phyloP scores from a whole-genome alignment of 169 alveolate genomes.

The Babesia divergens region DNA sequence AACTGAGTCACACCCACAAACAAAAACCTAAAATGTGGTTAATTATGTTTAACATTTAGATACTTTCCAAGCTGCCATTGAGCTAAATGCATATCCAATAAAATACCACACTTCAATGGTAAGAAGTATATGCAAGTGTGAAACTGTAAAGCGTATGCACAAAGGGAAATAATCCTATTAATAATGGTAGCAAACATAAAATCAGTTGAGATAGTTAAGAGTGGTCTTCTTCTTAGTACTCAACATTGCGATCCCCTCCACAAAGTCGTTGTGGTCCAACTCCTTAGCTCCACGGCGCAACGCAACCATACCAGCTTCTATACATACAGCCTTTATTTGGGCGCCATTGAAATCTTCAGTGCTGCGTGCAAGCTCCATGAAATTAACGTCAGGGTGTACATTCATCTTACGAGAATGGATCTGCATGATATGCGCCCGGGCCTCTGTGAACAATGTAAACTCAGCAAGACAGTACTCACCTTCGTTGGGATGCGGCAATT shows the following conservation, averaged over 20 bases:
- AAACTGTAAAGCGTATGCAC: not conserved
- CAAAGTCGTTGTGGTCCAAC: constrained; percentile 97
- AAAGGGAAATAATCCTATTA: no score
- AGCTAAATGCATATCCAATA: not conserved
- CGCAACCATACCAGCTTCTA: constrained; percentile 99
- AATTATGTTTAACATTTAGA: not conserved
- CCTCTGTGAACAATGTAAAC: constrained; percentile 50
- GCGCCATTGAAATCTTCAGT: constrained; percentile 99
- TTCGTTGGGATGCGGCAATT: constrained; percentile 99
- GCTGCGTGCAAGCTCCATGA: constrained; percentile 94
- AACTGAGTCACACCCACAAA: no score
- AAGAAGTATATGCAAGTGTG: not conserved
- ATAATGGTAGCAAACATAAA: no score
- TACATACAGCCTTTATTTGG: constrained; percentile 95
- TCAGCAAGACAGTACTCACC: constrained; percentile 5
- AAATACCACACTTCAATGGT: not conserved
- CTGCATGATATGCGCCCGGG: constrained; percentile 93
- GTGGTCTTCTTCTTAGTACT: constrained; percentile 96
- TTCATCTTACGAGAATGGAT: constrained; percentile 99
- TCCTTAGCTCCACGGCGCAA: constrained; percentile 94
- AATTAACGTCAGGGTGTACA: constrained; percentile 94
- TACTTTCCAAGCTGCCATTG: no score
- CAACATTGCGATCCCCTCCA: constrained; percentile 95
- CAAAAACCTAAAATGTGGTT: not conserved
- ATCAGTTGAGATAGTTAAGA: constrained; percentile 92